Conservation (phyloP, 1,284 basidiomycete genomes). For the Takashimella tepidaria region DNA sequence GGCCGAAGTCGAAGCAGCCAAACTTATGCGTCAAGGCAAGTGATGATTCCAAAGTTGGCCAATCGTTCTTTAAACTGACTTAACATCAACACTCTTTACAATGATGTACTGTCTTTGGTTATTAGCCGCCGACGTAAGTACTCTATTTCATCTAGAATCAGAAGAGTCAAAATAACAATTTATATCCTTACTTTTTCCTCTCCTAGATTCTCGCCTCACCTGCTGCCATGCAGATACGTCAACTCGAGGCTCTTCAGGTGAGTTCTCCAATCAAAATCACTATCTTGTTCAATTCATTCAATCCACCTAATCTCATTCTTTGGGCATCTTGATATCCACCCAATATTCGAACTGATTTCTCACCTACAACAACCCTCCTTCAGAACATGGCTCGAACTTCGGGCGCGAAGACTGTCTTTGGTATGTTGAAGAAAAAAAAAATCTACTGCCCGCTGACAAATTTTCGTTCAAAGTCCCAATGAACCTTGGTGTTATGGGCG, state of each 20-base stretch:
- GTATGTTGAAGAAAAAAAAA: too few species aligned
- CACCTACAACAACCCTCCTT: too few species aligned
- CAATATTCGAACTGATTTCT: too few species aligned
- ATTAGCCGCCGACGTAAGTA: slow-evolving; percentile 39
- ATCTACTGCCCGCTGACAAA: neutral
- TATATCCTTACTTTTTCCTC: too few species aligned
- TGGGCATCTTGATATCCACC: too few species aligned
- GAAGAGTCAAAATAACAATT: too few species aligned
- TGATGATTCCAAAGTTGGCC: too few species aligned
- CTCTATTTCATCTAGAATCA: too few species aligned
- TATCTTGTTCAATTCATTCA: too few species aligned
- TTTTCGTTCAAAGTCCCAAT: slow-evolving; percentile 39
- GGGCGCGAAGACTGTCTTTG: slow-evolving; percentile 83
- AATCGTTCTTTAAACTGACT: neutral
- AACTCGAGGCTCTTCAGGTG: slow-evolving; percentile 75
- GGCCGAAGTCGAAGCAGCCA: slow-evolving; percentile 89
- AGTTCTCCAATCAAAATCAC: neutral
- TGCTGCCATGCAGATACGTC: slow-evolving; percentile 95
- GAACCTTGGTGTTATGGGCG: slow-evolving; percentile 46
- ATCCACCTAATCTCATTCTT: too few species aligned
- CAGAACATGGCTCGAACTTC: slow-evolving; percentile 62
- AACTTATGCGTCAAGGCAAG: slow-evolving; percentile 71
- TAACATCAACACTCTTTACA: neutral
- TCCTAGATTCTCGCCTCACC: slow-evolving; percentile 79
- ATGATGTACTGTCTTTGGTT: neutral